Evolutionary conservation across 371 early-diverging fungal genomes (phyloP).

Genomic region (Syncephalastrum sp.): DNA sequence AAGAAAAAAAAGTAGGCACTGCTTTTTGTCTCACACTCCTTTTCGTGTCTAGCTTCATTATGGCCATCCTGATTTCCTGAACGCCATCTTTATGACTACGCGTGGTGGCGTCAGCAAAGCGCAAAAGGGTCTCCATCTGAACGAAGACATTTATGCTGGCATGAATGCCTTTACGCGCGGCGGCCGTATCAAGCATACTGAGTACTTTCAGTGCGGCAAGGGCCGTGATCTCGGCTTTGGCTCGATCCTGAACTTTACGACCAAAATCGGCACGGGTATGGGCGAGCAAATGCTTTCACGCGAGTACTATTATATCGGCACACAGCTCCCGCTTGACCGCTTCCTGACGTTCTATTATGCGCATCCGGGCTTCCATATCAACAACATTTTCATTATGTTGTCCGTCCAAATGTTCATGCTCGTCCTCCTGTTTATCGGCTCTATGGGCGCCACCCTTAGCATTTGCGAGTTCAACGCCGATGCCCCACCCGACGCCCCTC

Average conservation of each 20-base stretch:
- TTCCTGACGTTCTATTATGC: conserved; percentile 90
- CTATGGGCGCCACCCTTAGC: conserved; percentile 65
- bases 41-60: conserved; percentile 59
- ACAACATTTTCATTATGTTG: conserved; percentile 88
- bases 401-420: conserved; percentile 85
- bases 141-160: conserved; percentile 93
- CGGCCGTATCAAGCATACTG: conserved; percentile 87
- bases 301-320: conserved; percentile 88
- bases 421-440: conserved; percentile 71
- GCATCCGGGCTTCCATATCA: conserved; percentile 90
- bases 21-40: too few species aligned
- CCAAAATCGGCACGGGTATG: conserved; percentile 93
- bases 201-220: conserved; percentile 92
- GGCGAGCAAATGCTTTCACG: conserved; percentile 91
- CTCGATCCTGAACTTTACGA: conserved; percentile 85
- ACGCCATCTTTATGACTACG: conserved; percentile 86
- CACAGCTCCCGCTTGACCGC: conserved; percentile 80
- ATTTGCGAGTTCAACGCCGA: conserved; percentile 57
- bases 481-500: conserved; percentile 39
- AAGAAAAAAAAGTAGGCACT: too few species aligned
- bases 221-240: conserved; percentile 92
- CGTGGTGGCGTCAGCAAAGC: conserved; percentile 90
- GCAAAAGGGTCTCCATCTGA: conserved; percentile 88
- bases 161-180: conserved; percentile 88
- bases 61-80: conserved; percentile 92